These are phyloP conservation scores for Haberlea rhodopensis DNA, from an alignment of 257 asterid species.

Conservation along the genomic window DNA sequence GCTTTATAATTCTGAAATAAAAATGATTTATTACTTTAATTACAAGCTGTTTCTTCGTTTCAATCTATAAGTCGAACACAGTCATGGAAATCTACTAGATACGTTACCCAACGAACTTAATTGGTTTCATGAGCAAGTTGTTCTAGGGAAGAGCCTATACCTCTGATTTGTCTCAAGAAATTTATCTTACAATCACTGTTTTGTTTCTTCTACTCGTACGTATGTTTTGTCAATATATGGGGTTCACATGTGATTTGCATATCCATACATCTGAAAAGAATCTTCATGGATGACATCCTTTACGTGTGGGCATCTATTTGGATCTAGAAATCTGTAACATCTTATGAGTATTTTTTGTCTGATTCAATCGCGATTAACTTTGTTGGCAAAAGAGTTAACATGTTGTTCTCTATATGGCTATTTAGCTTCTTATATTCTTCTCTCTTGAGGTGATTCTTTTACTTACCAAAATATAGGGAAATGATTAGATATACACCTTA, in stretches of 20 bases:
- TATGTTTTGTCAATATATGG: neutral
- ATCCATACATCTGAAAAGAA: neutral
- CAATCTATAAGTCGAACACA: neutral
- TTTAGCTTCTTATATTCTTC: neutral
- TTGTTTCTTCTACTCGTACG: neutral
- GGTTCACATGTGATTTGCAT: neutral
- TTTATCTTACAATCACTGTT: too few relatives aligned
- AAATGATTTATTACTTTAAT: neutral
- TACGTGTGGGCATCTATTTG: neutral
- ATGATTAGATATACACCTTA: neutral
- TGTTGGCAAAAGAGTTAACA: neutral
- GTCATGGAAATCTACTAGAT: constrained; percentile 7
- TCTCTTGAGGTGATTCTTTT: neutral
- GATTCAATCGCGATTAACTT: neutral
- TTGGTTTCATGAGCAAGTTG: too few relatives aligned
- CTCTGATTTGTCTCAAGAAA: too few relatives aligned
- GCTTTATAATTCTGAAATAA: neutral
- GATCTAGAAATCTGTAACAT: neutral
- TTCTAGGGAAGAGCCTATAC: too few relatives aligned
- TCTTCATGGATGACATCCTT: neutral
- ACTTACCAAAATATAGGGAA: neutral
- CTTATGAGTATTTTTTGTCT: neutral
- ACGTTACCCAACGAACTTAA: too few relatives aligned
- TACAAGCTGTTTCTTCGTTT: neutral
- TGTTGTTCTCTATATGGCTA: neutral